Conservation (phyloP, 2,329 filamentous ascomycete genomes). For the Hypoxylon sp. region DNA sequence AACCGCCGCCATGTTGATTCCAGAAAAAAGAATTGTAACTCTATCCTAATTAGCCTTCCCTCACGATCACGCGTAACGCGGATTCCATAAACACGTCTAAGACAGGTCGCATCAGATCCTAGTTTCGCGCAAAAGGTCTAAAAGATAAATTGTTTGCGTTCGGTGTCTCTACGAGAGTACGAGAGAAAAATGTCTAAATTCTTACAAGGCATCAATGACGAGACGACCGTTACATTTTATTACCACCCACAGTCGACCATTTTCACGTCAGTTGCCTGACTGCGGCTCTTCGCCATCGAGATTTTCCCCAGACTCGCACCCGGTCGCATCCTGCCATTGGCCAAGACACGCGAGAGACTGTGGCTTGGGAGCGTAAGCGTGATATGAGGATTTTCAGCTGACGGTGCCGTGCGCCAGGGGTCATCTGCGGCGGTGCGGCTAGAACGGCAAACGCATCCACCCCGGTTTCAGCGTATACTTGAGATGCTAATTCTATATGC, state of each 20-base stretch:
- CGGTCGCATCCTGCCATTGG: constrained; percentile 30
- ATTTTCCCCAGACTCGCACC: constrained; percentile 34
- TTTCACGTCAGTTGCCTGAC: constrained; percentile 28
- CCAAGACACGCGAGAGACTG: constrained; percentile 14
- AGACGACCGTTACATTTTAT: constrained; percentile 25
- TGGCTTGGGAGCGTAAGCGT: constrained; percentile 36
- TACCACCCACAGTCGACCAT: constrained; percentile 14
- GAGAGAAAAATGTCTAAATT: constrained; percentile 3
- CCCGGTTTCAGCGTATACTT: constrained; percentile 7
- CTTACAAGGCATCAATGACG: constrained; percentile 3
- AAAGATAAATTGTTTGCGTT: neutral
- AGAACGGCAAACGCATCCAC: constrained; percentile 24
- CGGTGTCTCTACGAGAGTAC: neutral
- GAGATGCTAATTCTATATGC: neutral
- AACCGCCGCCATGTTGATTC: constrained; percentile 16
- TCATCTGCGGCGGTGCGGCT: constrained; percentile 13
- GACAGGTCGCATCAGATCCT: constrained; percentile 1
- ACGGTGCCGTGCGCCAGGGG: constrained; percentile 12
- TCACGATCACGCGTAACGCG: constrained; percentile 22
- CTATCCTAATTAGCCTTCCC: neutral
- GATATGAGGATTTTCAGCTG: constrained; percentile 44
- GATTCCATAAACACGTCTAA: constrained; percentile 5
- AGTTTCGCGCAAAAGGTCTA: neutral
- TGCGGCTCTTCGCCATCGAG: constrained; percentile 42
- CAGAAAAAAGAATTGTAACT: neutral